Percentiles rank a stretch among this genome's conserved stretches.
phyloP scores from a whole-genome alignment of 495 filamentous ascomycete species.

The Podospora fimiseda region DNA sequence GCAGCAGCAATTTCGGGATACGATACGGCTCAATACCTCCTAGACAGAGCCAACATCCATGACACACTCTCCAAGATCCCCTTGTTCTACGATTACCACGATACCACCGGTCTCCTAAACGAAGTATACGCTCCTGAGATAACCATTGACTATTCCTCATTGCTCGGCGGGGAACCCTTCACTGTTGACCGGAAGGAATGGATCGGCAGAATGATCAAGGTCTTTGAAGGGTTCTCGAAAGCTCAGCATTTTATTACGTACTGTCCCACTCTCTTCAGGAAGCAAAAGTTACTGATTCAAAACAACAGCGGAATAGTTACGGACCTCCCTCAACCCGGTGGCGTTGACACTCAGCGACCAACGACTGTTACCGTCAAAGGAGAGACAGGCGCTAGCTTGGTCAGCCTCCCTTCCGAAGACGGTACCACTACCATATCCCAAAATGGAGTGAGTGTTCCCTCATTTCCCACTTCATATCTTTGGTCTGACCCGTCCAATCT shows the following conservation, averaged over 20 bases:
- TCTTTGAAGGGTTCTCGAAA: constrained; percentile 16
- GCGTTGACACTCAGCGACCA: constrained; percentile 9
- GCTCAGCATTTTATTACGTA: constrained; percentile 26
- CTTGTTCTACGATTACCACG: constrained; percentile 21
- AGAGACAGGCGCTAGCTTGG: constrained; percentile 13
- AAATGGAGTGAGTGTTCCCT: constrained; percentile 20
- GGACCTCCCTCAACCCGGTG: constrained; percentile 19
- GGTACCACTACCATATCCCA: constrained; percentile 14
- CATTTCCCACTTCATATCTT: background rate
- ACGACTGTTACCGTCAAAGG: constrained; percentile 14
- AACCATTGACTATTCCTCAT: constrained; percentile 26
- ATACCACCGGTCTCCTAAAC: constrained; percentile 10
- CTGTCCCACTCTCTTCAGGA: background rate
- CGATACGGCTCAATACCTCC: constrained; percentile 21
- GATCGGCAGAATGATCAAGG: constrained; percentile 9
- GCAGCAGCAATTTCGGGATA: constrained; percentile 24
- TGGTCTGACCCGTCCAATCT: too few relatives aligned
- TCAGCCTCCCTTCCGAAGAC: constrained; percentile 6
- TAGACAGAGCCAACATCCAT: constrained; percentile 31
- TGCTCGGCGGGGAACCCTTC: constrained; percentile 22
- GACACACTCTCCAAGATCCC: constrained; percentile 20
- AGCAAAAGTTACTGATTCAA: background rate
- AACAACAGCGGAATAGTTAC: constrained; percentile 17
- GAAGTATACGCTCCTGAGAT: constrained; percentile 24
- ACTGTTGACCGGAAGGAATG: constrained; percentile 17